Evolutionary conservation across 2,329 filamentous ascomycete species (phyloP), one percentile per base, ranked within the genome.

Genomic region (Colletotrichum tofieldiae): DNA sequence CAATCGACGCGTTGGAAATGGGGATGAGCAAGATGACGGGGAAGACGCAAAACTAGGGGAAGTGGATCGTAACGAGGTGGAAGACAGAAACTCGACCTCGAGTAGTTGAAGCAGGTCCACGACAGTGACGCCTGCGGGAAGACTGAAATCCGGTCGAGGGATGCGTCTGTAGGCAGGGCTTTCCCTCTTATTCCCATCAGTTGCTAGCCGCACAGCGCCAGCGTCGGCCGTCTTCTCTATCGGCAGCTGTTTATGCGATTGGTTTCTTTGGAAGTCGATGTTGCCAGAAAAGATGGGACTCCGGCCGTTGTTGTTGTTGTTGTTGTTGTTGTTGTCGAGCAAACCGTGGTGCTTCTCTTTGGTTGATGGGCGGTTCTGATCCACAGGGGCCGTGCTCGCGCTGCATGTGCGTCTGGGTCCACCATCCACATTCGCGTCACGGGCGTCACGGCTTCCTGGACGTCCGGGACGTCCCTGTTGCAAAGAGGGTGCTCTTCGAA

Each of bases 51-150:
- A 43, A 45, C 58, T 59, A 23, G 65, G 47, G 18, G 65, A 35
- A 3, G 60, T 7, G 12, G 52, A 49, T 5, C n/a, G 54, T 16
- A 32, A 52, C 9, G 52, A 8, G 9, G 35, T 39, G 20, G 65
- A 52, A 12, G 70, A 72, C 23, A 59, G 52, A 20, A 49, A 72
- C 70, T 72, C 65, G 26, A 65, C 23, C 23, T 72, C 65, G 32
- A 72, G 70, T 8, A 72, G 70, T 37, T 60, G 52, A 18, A 72
- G 65, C 37, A 72, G 70, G n/a, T 72, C 70, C 1, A 67, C 58
- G 23, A 72, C 70, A 0, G 65, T 65, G 52, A 72, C 45, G n/a
- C 70, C 70, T 6, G 20, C 58, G 0, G 70, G 70, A 3, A 72
- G 65, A 9, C 45, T 70, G 26, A 72, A 72, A 20, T 72, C 65